phyloP scores from a whole-genome alignment of 1,284 basidiomycete genomes.

The Exsudoporus floridanus region DNA sequence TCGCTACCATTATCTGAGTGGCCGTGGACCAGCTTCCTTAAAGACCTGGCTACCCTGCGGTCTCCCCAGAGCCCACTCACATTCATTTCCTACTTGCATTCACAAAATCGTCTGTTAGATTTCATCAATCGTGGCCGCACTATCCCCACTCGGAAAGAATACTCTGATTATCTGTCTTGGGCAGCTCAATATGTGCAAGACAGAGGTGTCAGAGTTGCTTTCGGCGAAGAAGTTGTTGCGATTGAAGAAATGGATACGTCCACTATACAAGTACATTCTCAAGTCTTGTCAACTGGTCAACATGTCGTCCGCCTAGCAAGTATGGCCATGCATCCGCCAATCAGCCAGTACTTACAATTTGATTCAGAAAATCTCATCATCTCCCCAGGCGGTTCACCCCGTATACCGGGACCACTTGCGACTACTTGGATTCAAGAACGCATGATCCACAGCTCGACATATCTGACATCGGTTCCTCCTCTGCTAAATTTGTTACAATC shows the following conservation, averaged over 20 bases:
- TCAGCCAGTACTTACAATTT: constrained; percentile 12
- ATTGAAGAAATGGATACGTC: constrained; percentile 38
- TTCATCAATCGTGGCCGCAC: constrained; percentile 87
- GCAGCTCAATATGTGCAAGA: constrained; percentile 46
- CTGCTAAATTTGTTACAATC: constrained; percentile 36
- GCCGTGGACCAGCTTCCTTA: constrained; percentile 46
- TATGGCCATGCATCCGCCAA: constrained; percentile 28
- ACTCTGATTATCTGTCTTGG: constrained; percentile 58
- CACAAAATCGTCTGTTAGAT: constrained; percentile 47
- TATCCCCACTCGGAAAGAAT: constrained; percentile 88
- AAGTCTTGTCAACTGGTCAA: constrained; percentile 38
- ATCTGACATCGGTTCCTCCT: constrained; percentile 41
- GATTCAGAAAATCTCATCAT: constrained; percentile 47
- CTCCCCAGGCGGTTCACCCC: constrained; percentile 51
- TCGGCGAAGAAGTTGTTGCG: constrained; percentile 49
- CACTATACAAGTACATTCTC: constrained; percentile 42
- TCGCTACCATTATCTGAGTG: constrained; percentile 10
- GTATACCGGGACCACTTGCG: constrained; percentile 43
- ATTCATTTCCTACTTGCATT: constrained; percentile 57
- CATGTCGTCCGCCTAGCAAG: constrained; percentile 39
- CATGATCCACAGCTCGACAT: constrained; percentile 47
- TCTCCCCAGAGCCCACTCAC: constrained; percentile 57
- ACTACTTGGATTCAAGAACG: constrained; percentile 36
- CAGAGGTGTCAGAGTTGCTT: constrained; percentile 46
- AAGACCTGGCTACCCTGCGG: constrained; percentile 59